Evolutionary conservation across 1,284 basidiomycete species (phyloP).

Genomic region (Irpex sp.): DNA sequence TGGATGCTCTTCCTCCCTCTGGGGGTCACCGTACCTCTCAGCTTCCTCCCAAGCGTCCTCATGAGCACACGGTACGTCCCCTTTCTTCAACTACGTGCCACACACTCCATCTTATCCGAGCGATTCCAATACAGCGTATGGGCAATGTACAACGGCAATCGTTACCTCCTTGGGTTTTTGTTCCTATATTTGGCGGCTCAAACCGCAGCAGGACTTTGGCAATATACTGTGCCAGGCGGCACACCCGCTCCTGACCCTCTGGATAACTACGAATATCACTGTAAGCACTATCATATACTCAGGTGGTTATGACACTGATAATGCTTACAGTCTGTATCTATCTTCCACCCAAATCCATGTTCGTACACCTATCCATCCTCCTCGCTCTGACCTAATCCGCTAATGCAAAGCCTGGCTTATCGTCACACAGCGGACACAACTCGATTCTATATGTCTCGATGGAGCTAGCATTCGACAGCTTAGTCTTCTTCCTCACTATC

Average conservation of each 20-base stretch:
- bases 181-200: not conserved
- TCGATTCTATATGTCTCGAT: not conserved
- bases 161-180: not conserved
- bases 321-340: slow-evolving; percentile 1
- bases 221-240: not conserved
- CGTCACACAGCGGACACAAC: not conserved
- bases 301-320: not conserved
- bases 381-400: not conserved
- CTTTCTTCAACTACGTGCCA: no score
- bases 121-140: no score
- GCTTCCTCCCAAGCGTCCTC: not conserved
- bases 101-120: no score
- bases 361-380: not conserved
- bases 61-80: slow-evolving; percentile 1
- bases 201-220: slow-evolving; percentile 2
- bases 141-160: slow-evolving; percentile 3
- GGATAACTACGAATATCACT: not conserved
- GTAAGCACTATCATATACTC: not conserved
- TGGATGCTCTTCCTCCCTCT: slow-evolving; percentile 5
- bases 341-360: not conserved
- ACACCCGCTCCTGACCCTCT: not conserved
- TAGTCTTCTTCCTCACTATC: not conserved
- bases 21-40: not conserved
- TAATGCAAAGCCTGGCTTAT: no score
- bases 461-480: slow-evolving; percentile 1